phyloP scores from a whole-genome alignment of 148 eudicot species.

The Rhododendron molle region DNA sequence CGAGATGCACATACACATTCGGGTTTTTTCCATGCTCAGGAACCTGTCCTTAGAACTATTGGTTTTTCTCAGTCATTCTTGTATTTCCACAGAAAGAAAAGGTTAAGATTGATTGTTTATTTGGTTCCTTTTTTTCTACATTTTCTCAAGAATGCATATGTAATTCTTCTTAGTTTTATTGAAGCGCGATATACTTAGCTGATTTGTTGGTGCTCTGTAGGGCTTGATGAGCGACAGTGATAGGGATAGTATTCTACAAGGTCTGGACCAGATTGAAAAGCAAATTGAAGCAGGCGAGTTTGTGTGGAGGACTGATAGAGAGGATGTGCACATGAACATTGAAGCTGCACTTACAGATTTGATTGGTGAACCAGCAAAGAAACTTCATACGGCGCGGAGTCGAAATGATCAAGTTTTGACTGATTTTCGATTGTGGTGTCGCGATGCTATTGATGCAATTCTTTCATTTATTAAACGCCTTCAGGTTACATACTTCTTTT shows the following conservation, averaged over 20 bases:
- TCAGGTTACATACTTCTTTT: conserved; percentile 50
- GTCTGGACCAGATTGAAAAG: conserved; percentile 67
- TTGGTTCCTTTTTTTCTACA: not conserved
- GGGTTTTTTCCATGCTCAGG: too few relatives aligned
- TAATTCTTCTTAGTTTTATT: not conserved
- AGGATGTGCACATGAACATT: conserved; percentile 99
- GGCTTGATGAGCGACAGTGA: conserved; percentile 64
- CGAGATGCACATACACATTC: too few relatives aligned
- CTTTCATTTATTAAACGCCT: conserved; percentile 49
- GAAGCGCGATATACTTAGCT: conserved; percentile 4
- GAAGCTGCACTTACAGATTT: conserved; percentile 97
- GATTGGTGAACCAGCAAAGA: conserved; percentile 99
- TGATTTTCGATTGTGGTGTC: conserved; percentile 95
- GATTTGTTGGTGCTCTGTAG: conserved; percentile 32
- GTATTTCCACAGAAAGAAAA: not conserved
- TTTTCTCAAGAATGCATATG: not conserved
- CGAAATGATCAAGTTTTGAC: conserved; percentile 97
- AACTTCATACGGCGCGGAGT: conserved; percentile 97
- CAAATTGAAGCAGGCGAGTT: conserved; percentile 82
- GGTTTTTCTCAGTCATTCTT: conserved; percentile 1
- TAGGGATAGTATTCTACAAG: conserved; percentile 62
- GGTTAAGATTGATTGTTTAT: not conserved
- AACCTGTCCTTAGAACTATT: not conserved
- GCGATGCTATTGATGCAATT: conserved; percentile 78
- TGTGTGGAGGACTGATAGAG: conserved; percentile 92